Base-by-base conservation (phyloP, 2,329 filamentous ascomycete genomes). In the Neopestalotiopsis sp. region DNA sequence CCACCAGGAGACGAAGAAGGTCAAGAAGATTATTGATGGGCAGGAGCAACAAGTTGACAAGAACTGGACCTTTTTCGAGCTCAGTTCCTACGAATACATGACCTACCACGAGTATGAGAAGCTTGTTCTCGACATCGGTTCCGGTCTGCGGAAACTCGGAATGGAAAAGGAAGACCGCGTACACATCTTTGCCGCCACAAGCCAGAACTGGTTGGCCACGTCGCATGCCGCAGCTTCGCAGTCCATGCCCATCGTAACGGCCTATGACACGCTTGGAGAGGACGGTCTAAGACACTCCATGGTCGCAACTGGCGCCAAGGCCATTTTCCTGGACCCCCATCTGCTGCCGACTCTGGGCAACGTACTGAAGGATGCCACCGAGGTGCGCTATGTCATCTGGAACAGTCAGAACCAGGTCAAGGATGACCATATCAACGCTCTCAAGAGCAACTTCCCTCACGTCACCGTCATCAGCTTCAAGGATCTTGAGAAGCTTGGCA, bases 61-160 rank as follows among this genome's bases (percentile, higher is more conserved):
- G 89, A 88, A 93, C 77, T 97, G 94, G 94, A 92, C 91, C 68
- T 97, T 92, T 82, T 96, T 94, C 79, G 94, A 97, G 84, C 89
- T 95, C 75, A 92, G 91, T 78, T 86, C 85, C 65, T 97, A 95
- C 84, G 88, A 90, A 70, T 97, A 92, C 84, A 86, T 92, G 78
- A 91, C 87, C 77, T 97, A 93, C 82, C 86, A 88, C 74, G 91
- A 96, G 80, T 96, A 94, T 78, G 90, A 95, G 84, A 86, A 89
- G 77, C 83, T 91, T 75, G 87, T 86, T 30, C 82, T 92, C 56
- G 85, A 92, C 73, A 78, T 94, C 42, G 94, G 93, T 65, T 84
- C 89, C 34, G 94, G 91, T 67, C 84, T 94, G 78, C 88, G 91
- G 76, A 90, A 92, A 79, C 85, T 96, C 42, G 94, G 93, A 67